Base-by-base conservation (phyloP, 768 basidiomycete genomes). In the Lactarius pseudohatsudake region DNA sequence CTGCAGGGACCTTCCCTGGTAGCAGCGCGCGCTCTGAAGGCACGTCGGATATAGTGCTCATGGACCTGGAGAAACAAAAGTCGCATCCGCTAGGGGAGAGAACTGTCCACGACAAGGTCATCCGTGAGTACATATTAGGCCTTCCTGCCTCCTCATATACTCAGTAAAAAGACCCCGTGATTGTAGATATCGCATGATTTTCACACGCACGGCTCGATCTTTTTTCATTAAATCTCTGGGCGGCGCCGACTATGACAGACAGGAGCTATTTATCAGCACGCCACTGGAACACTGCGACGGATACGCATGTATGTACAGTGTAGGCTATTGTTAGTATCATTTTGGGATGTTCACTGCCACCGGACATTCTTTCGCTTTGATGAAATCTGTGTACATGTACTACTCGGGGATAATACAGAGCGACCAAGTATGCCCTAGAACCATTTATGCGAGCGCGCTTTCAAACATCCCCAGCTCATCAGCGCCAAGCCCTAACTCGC, bases 391-490 rank as follows among this genome's bases (percentile, higher is more conserved):
- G 38, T 40, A 15, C 38, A 4, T 50, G 47, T 50, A 26, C 22
- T 26, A 16, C 50, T 50, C 22, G 11, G 22, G 47, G 47, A 15
- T 9, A n/a, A 47, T 47, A 26, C 50, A 53, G 13, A 15, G 22
- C 4, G 11, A 15, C 2, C 50, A 5, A 26, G 41, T 18, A 8
- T 11, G 41, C 41, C 16, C 40, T 41, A 18, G 40, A 5, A 18
- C 40, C 13, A 6, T 8, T 56, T 67, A 70, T 9, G 26, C 34
- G n/a, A 70, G 56, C 16, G 61, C 67, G 10, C 26, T 45, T 57
- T 54, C 53, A 30, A 70, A 45, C 10, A 16, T 62, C 15, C 26
- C 36, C 32, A 70, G 18, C 40, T 68, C 67, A 1, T 62, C 57
- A 1, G 60, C 38, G 20, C 28, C 20, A 9, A 70, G 64, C 3